Percentiles rank a stretch among this genome's conserved stretches.
Conservation (phyloP, 1,284 basidiomycete genomes). For the Papiliotrema flavescens region DNA sequence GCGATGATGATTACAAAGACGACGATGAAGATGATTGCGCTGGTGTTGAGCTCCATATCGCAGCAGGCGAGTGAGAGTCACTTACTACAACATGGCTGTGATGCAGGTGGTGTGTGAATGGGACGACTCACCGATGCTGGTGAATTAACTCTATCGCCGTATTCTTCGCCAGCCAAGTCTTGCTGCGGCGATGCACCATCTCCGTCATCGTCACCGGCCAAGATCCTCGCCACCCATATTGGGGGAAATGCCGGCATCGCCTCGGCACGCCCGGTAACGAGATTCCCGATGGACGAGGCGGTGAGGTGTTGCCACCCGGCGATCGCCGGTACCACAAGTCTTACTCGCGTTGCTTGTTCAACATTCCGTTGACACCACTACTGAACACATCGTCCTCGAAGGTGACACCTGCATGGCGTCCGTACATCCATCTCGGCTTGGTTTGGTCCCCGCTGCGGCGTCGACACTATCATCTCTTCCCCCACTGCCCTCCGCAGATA, state of each 20-base stretch:
- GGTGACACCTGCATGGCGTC: conserved; percentile 2
- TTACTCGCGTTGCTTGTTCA: background rate
- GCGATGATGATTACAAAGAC: background rate
- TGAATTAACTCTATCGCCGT: too few relatives aligned
- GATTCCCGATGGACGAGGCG: too few relatives aligned
- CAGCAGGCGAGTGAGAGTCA: background rate
- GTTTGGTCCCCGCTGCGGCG: background rate
- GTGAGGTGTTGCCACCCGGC: too few relatives aligned
- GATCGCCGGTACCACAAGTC: too few relatives aligned
- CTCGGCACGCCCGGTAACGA: too few relatives aligned
- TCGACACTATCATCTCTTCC: background rate
- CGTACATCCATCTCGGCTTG: conserved; percentile 5
- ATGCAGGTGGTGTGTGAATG: too few relatives aligned
- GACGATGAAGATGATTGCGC: conserved; percentile 12
- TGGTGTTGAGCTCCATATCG: background rate
- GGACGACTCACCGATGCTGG: too few relatives aligned
- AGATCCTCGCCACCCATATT: too few relatives aligned
- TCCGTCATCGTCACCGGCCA: too few relatives aligned
- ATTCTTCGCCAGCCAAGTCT: too few relatives aligned
- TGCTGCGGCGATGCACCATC: too few relatives aligned
- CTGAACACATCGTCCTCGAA: background rate
- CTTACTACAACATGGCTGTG: conserved; percentile 12
- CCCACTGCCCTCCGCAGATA: background rate
- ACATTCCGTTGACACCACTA: background rate
- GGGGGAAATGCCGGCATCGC: too few relatives aligned